Base-by-base conservation (phyloP, 306 rosid species). In the Vigna hirtella region DNA sequence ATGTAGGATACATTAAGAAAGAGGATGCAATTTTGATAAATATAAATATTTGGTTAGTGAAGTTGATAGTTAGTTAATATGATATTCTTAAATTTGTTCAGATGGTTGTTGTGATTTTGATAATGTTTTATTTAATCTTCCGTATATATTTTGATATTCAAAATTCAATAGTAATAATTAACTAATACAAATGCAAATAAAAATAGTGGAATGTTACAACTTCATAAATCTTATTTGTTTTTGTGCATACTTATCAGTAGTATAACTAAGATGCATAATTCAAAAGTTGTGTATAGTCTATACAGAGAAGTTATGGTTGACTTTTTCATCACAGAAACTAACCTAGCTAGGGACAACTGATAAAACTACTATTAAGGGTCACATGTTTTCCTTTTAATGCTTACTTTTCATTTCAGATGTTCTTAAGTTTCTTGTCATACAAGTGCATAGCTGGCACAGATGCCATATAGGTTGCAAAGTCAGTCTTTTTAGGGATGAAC, bases 211-310 rank as follows among this genome's bases (percentile, higher is more conserved):
- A 32, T 32, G 38, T 32, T 32, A 32, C 38, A 4, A 32, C 38
- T 32, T 32, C 64, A 43, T 16, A 43, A 63, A 66, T 57, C 38
- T 45, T 26, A 51, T n/a, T 50, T 81, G 57, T 57, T 73, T 57
- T 76, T 64, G 43, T 70, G 53, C 22, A 40, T 67, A 38, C 22
- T 34, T 67, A 71, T 26, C 79, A 17, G 61, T 70, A 26, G 14
- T 76, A 65, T 74, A 38, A 69, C 72, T 47, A 70, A 53, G 26
- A 57, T 69, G 67, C 56, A 32, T 76, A 36, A 57, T 55, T 76
- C 62, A 76, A 76, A 79, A 48, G 26, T 50, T 56, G 53, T 69
- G n/a, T 48, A 30, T 24, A 30, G 56, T 84, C 52, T 52, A 53
- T 69, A 18, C 12, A 30, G 24, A 26, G 18, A 58, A 72, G 49